Evolutionary conservation across 2,329 filamentous ascomycete genomes (phyloP).

Genomic region (Xylariaceae sp.): DNA sequence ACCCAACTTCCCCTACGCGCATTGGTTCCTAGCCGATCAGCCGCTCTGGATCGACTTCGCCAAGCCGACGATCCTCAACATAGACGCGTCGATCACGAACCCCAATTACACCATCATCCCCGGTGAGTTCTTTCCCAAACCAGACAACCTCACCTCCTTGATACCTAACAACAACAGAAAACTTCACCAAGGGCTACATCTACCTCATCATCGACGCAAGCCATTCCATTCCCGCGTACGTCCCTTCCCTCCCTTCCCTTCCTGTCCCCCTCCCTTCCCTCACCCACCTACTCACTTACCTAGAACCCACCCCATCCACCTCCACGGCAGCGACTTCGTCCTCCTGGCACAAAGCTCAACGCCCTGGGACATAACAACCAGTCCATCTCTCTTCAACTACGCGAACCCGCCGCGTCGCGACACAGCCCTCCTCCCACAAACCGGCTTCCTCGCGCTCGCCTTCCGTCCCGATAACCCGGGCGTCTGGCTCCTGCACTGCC

Average conservation of each 20-base stretch:
- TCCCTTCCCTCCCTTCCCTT: too few species aligned
- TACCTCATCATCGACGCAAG: conserved; percentile 21
- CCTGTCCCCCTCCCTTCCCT: too few species aligned
- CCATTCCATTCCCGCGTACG: neutral
- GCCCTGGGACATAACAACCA: conserved; percentile 5
- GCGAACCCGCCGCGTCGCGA: conserved; percentile 37
- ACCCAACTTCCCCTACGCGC: conserved; percentile 25
- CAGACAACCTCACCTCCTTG: too few species aligned
- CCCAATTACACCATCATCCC: conserved; percentile 20
- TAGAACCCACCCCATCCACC: conserved; percentile 43
- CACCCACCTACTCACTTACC: too few species aligned
- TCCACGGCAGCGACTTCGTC: conserved; percentile 48
- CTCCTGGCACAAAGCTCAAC: conserved; percentile 37
- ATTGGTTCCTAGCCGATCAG: conserved; percentile 18
- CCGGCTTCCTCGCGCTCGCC: conserved; percentile 44
- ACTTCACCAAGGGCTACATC: conserved; percentile 17
- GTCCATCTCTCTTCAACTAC: conserved; percentile 10
- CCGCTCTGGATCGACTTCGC: conserved; percentile 23
- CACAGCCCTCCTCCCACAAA: conserved; percentile 38
- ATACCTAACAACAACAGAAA: conserved; percentile 6
- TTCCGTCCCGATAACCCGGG: conserved; percentile 49
- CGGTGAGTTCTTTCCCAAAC: conserved; percentile 7
- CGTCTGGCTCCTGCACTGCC: conserved; percentile 25
- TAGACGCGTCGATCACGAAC: conserved; percentile 13
- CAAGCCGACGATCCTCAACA: conserved; percentile 22